phyloP scores from a whole-genome alignment of 306 rosid species.

The Sophora flavescens region DNA sequence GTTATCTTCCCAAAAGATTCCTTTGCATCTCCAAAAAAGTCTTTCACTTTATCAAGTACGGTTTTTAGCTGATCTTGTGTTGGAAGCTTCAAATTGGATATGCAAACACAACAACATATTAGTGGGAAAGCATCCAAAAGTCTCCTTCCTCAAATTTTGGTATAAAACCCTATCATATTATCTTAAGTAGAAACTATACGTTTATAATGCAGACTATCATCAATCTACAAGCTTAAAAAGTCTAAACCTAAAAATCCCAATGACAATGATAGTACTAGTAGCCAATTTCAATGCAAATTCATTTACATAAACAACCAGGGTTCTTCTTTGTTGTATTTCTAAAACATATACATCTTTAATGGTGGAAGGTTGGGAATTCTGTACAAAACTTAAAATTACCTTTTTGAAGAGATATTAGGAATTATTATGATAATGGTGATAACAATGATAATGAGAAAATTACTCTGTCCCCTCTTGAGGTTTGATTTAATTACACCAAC shows the following conservation, averaged over 20 bases:
- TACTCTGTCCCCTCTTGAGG: too few species aligned
- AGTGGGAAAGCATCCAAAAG: conserved; percentile 10
- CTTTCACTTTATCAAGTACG: conserved; percentile 80
- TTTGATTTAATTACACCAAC: too few species aligned
- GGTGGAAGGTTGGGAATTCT: conserved; percentile 27
- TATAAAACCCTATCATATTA: not conserved
- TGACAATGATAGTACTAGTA: conserved; percentile 39
- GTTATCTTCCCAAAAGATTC: conserved; percentile 86
- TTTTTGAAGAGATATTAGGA: not conserved
- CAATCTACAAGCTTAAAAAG: conserved; percentile 13
- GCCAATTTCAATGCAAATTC: conserved; percentile 58
- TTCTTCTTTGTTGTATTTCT: not conserved
- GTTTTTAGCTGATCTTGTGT: conserved; percentile 84
- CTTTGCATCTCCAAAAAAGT: conserved; percentile 88
- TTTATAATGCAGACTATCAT: conserved; percentile 18
- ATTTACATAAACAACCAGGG: conserved; percentile 32
- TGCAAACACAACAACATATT: conserved; percentile 39
- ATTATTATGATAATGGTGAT: not conserved
- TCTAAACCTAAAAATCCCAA: not conserved
- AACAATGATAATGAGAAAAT: not conserved
- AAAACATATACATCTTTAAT: conserved; percentile 3
- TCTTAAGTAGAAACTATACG: conserved; percentile 28
- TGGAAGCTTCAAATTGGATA: conserved; percentile 75
- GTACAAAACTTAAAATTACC: not conserved
- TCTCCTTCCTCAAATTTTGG: not conserved